Evolutionary conservation across 2,329 filamentous ascomycete genomes (phyloP).

Genomic region (Claviceps monticola): DNA sequence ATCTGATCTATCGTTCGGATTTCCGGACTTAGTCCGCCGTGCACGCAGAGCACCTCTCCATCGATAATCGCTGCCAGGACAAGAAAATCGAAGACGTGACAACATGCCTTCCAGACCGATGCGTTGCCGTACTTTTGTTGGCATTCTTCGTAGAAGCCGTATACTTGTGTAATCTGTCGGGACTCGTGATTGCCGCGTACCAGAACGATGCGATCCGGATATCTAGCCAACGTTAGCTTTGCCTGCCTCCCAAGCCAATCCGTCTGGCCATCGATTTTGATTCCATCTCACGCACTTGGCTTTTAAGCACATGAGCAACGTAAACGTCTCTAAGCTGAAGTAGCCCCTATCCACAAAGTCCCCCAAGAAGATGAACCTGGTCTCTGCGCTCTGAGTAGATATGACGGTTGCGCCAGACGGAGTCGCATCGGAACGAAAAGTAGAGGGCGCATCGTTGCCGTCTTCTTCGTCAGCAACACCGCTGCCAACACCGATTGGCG

Average conservation of each 20-base stretch:
- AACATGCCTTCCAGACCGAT: slow-evolving; percentile 99
- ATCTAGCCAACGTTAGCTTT: slow-evolving; percentile 37
- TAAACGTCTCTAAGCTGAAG: slow-evolving; percentile 96
- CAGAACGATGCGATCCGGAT: slow-evolving; percentile 86
- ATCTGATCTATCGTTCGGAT: slow-evolving; percentile 99
- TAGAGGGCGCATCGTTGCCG: slow-evolving; percentile 19
- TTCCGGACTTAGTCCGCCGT: slow-evolving; percentile 76
- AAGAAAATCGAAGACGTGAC: slow-evolving; percentile 97
- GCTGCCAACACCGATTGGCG: slow-evolving; percentile 17
- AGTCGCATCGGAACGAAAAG: slow-evolving; percentile 20
- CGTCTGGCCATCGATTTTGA: neutral
- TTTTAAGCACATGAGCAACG: slow-evolving; percentile 90
- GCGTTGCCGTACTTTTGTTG: slow-evolving; percentile 97
- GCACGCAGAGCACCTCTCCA: slow-evolving; percentile 95
- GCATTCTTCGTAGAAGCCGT: slow-evolving; percentile 98
- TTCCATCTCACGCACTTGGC: slow-evolving; percentile 33
- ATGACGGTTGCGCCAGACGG: slow-evolving; percentile 18
- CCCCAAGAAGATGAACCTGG: slow-evolving; percentile 50
- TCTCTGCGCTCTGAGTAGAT: slow-evolving; percentile 36
- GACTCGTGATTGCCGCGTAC: slow-evolving; percentile 98
- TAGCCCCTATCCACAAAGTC: slow-evolving; percentile 97
- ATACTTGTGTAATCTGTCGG: slow-evolving; percentile 93
- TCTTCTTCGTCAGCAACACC: slow-evolving; percentile 41
- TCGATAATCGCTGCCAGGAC: slow-evolving; percentile 96
- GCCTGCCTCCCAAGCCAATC: neutral